Percentiles rank a stretch among this genome's conserved stretches.
phyloP scores from a whole-genome alignment of 805 yeast genomes.

The Babjeviella inositovora region DNA sequence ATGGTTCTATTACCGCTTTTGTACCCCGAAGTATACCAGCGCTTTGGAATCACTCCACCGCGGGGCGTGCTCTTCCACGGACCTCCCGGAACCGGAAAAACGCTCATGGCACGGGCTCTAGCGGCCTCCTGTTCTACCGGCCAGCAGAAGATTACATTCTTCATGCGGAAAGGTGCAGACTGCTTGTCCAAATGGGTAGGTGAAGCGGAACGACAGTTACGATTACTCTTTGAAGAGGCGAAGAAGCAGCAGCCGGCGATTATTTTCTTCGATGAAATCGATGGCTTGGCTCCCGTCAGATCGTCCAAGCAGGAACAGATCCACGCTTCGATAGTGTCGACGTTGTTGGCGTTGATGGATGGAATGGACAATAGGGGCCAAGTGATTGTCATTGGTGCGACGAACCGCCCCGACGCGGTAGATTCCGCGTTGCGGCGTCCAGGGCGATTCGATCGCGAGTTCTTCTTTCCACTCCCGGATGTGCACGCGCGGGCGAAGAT shows the following conservation, averaged over 20 bases:
- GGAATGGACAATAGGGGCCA: constrained; percentile 99
- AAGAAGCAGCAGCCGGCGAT: constrained; percentile 91
- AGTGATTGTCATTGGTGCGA: constrained; percentile 95
- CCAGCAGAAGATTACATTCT: constrained; percentile 78
- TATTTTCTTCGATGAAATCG: constrained; percentile 94
- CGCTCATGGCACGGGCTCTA: constrained; percentile 92
- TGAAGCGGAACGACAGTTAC: constrained; percentile 90
- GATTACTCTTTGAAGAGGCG: constrained; percentile 90
- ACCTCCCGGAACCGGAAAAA: constrained; percentile 98
- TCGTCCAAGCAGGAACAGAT: constrained; percentile 97
- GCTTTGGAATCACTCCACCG: constrained; percentile 88
- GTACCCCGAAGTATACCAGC: constrained; percentile 86
- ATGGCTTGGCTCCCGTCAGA: constrained; percentile 95
- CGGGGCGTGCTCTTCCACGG: constrained; percentile 96
- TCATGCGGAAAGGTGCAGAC: constrained; percentile 98
- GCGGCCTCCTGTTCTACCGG: constrained; percentile 90
- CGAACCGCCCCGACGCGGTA: constrained; percentile 95
- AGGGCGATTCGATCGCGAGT: constrained; percentile 93
- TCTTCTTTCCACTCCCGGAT: constrained; percentile 90
- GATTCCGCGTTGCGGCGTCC: constrained; percentile 97
- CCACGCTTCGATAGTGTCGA: constrained; percentile 93
- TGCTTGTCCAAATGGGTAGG: constrained; percentile 98
- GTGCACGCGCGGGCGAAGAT: constrained; percentile 64
- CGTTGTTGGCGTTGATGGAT: constrained; percentile 90
- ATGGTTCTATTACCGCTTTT: constrained; percentile 90